Evolutionary conservation across 495 filamentous ascomycete species (phyloP).

Genomic region (Penicilliopsis zonata): DNA sequence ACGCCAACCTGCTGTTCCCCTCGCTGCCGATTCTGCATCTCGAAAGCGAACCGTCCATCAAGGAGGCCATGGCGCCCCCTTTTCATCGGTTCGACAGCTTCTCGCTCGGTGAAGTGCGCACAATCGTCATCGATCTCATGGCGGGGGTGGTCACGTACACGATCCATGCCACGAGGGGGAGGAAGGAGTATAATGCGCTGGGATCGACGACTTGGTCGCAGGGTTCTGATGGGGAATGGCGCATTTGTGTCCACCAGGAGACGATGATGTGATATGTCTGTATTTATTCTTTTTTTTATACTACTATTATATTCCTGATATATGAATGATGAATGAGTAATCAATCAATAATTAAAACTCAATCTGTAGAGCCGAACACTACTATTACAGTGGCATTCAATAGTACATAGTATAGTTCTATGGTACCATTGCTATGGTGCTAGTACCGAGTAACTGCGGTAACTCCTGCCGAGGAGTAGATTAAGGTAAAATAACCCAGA

Average conservation of each 20-base stretch:
- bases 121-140: slow-evolving; percentile 35
- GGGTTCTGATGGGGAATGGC: slow-evolving; percentile 33
- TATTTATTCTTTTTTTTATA: no score
- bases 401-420: no score
- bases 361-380: no score
- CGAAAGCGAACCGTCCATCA: slow-evolving; percentile 14
- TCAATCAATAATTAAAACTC: no score
- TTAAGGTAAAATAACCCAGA: no score
- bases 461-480: no score
- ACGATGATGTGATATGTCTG: slow-evolving; percentile 14
- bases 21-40: slow-evolving; percentile 23
- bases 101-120: slow-evolving; percentile 24
- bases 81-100: slow-evolving; percentile 34
- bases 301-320: no score
- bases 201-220: slow-evolving; percentile 33
- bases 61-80: slow-evolving; percentile 18
- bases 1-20: slow-evolving; percentile 28
- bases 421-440: no score
- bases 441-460: no score
- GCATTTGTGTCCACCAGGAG: slow-evolving; percentile 25
- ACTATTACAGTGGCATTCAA: no score
- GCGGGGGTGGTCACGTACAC: slow-evolving; percentile 28
- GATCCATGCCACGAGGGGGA: slow-evolving; percentile 16
- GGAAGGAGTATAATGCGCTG: slow-evolving; percentile 17
- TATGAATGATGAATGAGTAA: no score